Evolutionary conservation across 495 filamentous ascomycete species (phyloP).

Genomic region (Pyrenopolyporus hunteri): DNA sequence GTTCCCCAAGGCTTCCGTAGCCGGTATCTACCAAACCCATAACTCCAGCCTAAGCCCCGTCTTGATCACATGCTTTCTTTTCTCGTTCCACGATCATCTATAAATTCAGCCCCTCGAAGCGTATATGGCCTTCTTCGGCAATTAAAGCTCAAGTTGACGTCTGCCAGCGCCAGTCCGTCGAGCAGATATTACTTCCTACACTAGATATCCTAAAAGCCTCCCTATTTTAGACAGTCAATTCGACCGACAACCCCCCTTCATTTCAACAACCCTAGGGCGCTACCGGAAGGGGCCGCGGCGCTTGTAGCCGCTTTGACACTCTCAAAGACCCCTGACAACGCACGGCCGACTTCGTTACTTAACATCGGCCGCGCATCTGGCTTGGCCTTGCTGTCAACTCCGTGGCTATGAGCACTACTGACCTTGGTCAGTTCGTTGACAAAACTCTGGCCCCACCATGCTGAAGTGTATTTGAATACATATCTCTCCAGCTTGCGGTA

Average conservation of each 20-base stretch:
- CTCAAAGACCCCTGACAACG: conserved; percentile 41
- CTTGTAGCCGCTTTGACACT: conserved; percentile 41
- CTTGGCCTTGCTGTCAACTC: conserved; percentile 35
- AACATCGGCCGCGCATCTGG: conserved; percentile 29
- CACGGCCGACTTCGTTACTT: conserved; percentile 35
- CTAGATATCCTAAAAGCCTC: background rate
- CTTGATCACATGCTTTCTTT: conserved; percentile 18
- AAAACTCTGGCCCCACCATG: conserved; percentile 97
- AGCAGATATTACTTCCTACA: background rate
- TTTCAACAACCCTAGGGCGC: conserved; percentile 30
- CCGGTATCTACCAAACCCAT: conserved; percentile 24
- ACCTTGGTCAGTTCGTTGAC: conserved; percentile 78
- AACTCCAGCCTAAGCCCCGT: conserved; percentile 21
- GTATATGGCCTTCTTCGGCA: background rate
- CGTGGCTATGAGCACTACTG: conserved; percentile 38
- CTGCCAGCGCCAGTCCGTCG: background rate
- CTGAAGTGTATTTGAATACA: conserved; percentile 89
- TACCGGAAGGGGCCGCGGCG: conserved; percentile 40
- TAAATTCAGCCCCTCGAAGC: background rate
- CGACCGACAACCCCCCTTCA: background rate
- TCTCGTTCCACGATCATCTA: conserved; percentile 2
- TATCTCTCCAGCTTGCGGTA: conserved; percentile 82
- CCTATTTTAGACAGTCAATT: background rate
- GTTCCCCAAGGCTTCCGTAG: conserved; percentile 15
- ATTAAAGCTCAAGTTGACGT: background rate